Evolutionary conservation across 352 stramenopile species (phyloP), one percentile per base, ranked within the genome.

Genomic region (Phytopythium sindhum): DNA sequence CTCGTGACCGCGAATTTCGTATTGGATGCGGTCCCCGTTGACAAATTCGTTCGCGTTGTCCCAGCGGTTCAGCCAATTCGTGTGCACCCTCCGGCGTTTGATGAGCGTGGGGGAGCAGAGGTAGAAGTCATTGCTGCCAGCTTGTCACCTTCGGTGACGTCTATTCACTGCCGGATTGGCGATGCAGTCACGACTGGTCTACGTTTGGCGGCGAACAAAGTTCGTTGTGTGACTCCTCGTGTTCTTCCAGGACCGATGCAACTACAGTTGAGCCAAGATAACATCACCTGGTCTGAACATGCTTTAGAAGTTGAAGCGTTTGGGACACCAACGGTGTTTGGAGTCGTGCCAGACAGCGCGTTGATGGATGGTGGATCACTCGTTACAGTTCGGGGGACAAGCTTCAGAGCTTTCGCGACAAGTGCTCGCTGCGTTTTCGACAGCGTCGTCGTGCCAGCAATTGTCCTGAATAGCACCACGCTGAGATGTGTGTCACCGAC

Each of bases 101-200:
- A 85, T 55, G 78, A 91, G 24, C 58, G 63, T 17, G 81, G 81
- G 26, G 81, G 81, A 44, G 61, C 51, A 0, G 65, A 74, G 24
- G 39, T 74, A 24, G 44, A 86, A 47, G 63, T 89, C 19, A 63
- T 63, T 19, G 61, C 68, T 11, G 29, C 64, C 23, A 77, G 80
- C 45, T 37, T 81, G 8, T 53, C 52, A 29, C 39, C 41, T 11
- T 47, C 52, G 50, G 55, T 63, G 29, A 67, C 69, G 37, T 69
- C 68, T 3, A 26, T 81, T 52, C 65, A 65, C 6, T 88, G 78
- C 58, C 61, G 65, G 21, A 86, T 87, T 74, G 74, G 66, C 12
- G 60, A 52, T 29, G 52, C 12, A 0, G 7, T 65, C 2, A 70
- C 76, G 1, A 56, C 74, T 0, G 80, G 54, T 2, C 29, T 85